phyloP scores from a whole-genome alignment of 2,329 filamentous ascomycete species.

The Talaromyces funiculosus region DNA sequence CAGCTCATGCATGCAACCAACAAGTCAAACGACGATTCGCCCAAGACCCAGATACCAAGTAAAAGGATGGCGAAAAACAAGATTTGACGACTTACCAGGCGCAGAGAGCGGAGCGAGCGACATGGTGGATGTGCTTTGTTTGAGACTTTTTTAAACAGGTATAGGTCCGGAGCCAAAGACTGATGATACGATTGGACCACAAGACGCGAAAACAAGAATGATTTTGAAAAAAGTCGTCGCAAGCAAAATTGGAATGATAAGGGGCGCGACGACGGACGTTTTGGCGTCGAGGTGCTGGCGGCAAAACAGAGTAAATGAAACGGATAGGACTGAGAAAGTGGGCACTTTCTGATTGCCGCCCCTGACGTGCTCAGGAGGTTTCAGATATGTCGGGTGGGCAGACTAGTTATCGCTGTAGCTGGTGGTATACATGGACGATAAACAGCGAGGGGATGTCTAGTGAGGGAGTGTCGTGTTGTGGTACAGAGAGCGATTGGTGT shows the following conservation, averaged over 20 bases:
- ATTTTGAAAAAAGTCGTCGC: constrained; percentile 2
- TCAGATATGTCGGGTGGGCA: constrained; percentile 2
- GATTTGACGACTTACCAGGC: constrained; percentile 21
- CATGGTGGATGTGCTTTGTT: constrained; percentile 17
- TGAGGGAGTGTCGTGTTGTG: neutral
- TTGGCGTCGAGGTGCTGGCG: neutral
- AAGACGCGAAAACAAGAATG: neutral
- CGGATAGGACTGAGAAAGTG: constrained; percentile 6
- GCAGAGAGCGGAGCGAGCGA: constrained; percentile 22
- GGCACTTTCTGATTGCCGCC: constrained; percentile 6
- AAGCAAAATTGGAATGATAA: constrained; percentile 8
- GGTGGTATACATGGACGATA: neutral
- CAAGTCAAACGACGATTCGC: neutral
- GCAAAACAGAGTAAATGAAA: constrained; percentile 3
- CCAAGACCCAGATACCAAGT: constrained; percentile 4
- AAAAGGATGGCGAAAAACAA: constrained; percentile 1
- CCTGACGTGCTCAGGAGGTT: constrained; percentile 10
- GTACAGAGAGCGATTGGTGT: neutral
- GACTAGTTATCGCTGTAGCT: neutral
- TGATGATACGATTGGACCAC: constrained; percentile 5
- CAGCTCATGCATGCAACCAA: neutral
- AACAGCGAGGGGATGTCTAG: neutral
- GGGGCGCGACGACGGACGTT: constrained; percentile 5
- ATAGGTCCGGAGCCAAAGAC: too few relatives aligned
- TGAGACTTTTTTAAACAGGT: too few relatives aligned